Conservation (phyloP, 2,329 filamentous ascomycete genomes). For the Epicoccum nigrum region DNA sequence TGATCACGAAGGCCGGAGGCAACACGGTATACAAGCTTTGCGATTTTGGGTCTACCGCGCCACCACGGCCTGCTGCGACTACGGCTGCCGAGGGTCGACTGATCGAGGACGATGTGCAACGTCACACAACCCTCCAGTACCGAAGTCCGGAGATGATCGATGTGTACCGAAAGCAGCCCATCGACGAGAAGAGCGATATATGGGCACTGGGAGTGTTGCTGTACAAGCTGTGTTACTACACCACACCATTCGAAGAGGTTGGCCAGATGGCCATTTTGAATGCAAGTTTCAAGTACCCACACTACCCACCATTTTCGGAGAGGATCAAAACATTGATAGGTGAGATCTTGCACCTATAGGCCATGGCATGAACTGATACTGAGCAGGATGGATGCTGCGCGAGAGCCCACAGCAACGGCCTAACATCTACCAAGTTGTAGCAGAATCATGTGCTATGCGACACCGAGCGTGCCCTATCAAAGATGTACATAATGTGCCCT, state of each 20-base stretch:
- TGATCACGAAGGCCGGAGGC: slow-evolving; percentile 75
- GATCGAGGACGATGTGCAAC: slow-evolving; percentile 96
- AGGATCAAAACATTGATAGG: slow-evolving; percentile 88
- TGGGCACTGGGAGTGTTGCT: slow-evolving; percentile 94
- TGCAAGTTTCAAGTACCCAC: slow-evolving; percentile 89
- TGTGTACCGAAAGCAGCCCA: slow-evolving; percentile 93
- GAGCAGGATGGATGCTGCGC: slow-evolving; percentile 83
- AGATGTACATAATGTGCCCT: slow-evolving; percentile 65
- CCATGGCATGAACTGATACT: slow-evolving; percentile 19
- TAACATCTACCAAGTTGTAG: slow-evolving; percentile 92
- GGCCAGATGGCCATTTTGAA: slow-evolving; percentile 97
- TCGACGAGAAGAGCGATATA: slow-evolving; percentile 98
- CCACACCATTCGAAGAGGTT: slow-evolving; percentile 96
- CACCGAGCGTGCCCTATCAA: slow-evolving; percentile 84
- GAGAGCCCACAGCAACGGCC: slow-evolving; percentile 81
- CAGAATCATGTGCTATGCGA: slow-evolving; percentile 87
- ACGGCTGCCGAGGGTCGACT: slow-evolving; percentile 87
- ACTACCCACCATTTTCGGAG: slow-evolving; percentile 87
- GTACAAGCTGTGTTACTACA: slow-evolving; percentile 99
- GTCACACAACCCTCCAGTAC: slow-evolving; percentile 96
- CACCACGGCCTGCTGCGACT: slow-evolving; percentile 81
- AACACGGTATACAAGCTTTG: slow-evolving; percentile 89
- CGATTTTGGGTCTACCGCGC: slow-evolving; percentile 93
- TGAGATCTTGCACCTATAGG: slow-evolving; percentile 52
- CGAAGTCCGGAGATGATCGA: slow-evolving; percentile 98